Conservation (phyloP, 176 grass and related monocot genomes). For the Lolium rigidum region DNA sequence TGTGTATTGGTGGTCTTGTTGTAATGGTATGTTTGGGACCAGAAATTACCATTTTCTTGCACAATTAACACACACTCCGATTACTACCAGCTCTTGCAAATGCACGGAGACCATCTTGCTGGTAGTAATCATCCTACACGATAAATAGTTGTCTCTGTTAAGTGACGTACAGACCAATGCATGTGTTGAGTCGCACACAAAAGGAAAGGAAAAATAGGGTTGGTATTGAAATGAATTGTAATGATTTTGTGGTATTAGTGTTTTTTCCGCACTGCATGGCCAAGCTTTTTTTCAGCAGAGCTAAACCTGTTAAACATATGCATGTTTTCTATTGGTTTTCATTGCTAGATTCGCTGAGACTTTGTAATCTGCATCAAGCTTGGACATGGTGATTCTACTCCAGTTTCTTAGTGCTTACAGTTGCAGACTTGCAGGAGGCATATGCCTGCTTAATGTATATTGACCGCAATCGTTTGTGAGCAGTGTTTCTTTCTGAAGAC, state of each 20-base stretch:
- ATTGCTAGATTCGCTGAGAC: background rate
- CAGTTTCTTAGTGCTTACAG: background rate
- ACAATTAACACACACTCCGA: background rate
- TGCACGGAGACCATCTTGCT: background rate
- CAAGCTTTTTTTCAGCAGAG: background rate
- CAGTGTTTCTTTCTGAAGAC: too few species aligned
- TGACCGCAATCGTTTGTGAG: too few species aligned
- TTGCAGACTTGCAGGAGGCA: too few species aligned
- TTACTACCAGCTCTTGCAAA: background rate
- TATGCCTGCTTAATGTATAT: too few species aligned
- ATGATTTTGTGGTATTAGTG: background rate
- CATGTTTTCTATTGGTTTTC: background rate
- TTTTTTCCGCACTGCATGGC: background rate
- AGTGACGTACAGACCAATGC: too few species aligned
- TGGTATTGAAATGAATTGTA: too few species aligned
- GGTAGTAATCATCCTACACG: background rate
- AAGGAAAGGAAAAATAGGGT: background rate
- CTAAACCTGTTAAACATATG: background rate
- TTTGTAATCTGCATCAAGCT: background rate
- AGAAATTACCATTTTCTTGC: background rate
- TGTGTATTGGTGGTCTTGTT: background rate
- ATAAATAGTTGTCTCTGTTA: background rate
- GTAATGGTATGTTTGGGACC: background rate
- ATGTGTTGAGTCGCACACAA: background rate
- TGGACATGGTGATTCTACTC: background rate